Evolutionary conservation across 805 yeast species (phyloP).

Genomic region (Wickerhamiella slavikovae): DNA sequence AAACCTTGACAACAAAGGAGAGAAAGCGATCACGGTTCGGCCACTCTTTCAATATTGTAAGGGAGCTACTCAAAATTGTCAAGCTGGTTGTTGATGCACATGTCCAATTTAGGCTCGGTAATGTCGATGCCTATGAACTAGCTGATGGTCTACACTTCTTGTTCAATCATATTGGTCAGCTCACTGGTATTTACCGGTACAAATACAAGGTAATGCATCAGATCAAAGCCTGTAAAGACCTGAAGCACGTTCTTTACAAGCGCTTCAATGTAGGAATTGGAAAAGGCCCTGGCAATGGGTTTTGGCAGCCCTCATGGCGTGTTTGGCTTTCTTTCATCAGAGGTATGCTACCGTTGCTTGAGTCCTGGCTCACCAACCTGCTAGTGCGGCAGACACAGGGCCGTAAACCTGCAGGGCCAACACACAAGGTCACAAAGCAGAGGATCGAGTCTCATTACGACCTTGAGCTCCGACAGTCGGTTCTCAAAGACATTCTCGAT

Average conservation of each 20-base stretch:
- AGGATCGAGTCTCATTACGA: slow-evolving; percentile 90
- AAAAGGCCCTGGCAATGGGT: slow-evolving; percentile 96
- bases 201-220: slow-evolving; percentile 98
- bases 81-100: slow-evolving; percentile 85
- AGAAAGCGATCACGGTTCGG: slow-evolving; percentile 92
- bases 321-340: slow-evolving; percentile 86
- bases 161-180: slow-evolving; percentile 81
- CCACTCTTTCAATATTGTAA: slow-evolving; percentile 78
- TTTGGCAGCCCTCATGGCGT: slow-evolving; percentile 99
- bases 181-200: slow-evolving; percentile 91
- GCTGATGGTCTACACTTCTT: slow-evolving; percentile 90
- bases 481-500: slow-evolving; percentile 85
- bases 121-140: slow-evolving; percentile 77
- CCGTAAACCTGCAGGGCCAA: slow-evolving; percentile 72
- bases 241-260: slow-evolving; percentile 78
- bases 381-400: slow-evolving; percentile 92
- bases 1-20: slow-evolving; percentile 89
- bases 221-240: slow-evolving; percentile 83
- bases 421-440: slow-evolving; percentile 88
- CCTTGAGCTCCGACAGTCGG: slow-evolving; percentile 78
- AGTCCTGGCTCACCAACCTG: slow-evolving; percentile 86
- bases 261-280: slow-evolving; percentile 73
- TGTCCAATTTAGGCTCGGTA: slow-evolving; percentile 75
- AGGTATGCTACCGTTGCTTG: slow-evolving; percentile 79
- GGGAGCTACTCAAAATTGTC: slow-evolving; percentile 70